These are phyloP conservation scores for Triglochin maritima DNA, from an alignment of 106 monocot species.

Conservation along the genomic window DNA sequence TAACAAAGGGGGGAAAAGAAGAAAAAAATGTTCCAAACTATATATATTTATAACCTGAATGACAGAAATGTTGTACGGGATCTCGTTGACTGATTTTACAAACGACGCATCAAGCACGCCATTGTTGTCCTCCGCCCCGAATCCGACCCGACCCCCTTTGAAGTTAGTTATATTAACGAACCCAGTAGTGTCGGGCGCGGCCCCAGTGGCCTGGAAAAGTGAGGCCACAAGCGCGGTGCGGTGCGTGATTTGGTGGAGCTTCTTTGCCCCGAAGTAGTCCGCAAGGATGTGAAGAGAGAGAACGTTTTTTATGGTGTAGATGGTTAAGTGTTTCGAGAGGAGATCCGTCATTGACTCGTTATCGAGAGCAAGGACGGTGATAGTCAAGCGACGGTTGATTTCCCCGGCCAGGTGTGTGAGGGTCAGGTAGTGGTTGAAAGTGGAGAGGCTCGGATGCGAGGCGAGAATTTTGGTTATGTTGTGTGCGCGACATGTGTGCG, in stretches of 20 bases:
- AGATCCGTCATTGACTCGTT: constrained; percentile 43
- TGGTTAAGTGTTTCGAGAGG: constrained; percentile 21
- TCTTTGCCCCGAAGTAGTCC: constrained; percentile 56
- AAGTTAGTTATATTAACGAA: constrained; percentile 51
- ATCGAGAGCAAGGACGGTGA: constrained; percentile 60
- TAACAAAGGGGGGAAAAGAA: too few relatives aligned
- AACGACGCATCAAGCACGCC: constrained; percentile 12
- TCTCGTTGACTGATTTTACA: constrained; percentile 43
- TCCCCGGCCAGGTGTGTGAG: constrained; percentile 42
- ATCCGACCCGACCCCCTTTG: constrained; percentile 30
- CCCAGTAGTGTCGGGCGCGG: constrained; percentile 45
- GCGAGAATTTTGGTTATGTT: constrained; percentile 74
- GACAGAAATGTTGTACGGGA: constrained; percentile 51
- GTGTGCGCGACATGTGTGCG: constrained; percentile 19
- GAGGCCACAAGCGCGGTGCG: constrained; percentile 35
- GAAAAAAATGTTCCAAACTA: background rate
- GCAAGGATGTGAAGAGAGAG: constrained; percentile 45
- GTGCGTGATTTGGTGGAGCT: constrained; percentile 43
- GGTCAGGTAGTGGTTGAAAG: constrained; percentile 67
- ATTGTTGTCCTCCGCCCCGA: constrained; percentile 24
- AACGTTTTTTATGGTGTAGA: constrained; percentile 32
- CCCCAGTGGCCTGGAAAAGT: constrained; percentile 52
- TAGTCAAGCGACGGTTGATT: constrained; percentile 52
- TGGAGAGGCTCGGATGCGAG: constrained; percentile 41
- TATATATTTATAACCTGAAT: constrained; percentile 3